Base-by-base conservation (phyloP, 371 early-diverging fungal species). In the Thermomucor indicae-seudaticae region DNA sequence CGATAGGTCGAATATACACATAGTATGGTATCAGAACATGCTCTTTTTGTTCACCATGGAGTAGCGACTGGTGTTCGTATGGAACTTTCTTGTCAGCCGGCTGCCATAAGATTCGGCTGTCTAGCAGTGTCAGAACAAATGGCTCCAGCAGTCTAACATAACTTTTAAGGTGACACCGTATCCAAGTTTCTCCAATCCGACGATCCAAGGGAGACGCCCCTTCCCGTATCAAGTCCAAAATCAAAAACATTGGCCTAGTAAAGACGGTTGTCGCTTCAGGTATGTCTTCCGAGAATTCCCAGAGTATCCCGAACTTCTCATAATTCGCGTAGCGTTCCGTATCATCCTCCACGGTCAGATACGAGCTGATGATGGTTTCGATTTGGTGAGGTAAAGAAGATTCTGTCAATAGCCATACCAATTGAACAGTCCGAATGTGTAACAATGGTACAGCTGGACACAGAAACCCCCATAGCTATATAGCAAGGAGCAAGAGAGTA, bases 161-260 rank as follows among this genome's bases (percentile, higher is more conserved):
- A 14, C 80, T 83, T 30, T 69, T 75, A 7, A 84, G 58, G 61
- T 83, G 82, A 41, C 76, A 77, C 29, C 85, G 72, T 40, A 89
- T 70, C 88, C 88, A 90, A 2, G 75, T 78, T 49, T 90, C 89
- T 6, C 85, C 88, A 11, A 80, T 78, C 7, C 87, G 67, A 24
- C 80, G 69, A 43, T 84, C 72, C 6, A 76, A 53, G 0, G 85
- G 78, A 25, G 76, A 72, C 20, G 75, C 59, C 25, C 79, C 72
- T 16, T 71, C 76, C 17, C 76, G 61, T 27, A 90, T 58, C 25
- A 83, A 60, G 57, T 90, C 91, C 28, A 89, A 52, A 53, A 90
- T 75, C 4, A 90, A 29, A 65, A 87, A 86, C 75, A 89, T 78
- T 4, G 86, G 86, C 24, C 88, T 67, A 5, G 86, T 70, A 57